Evolutionary conservation across 2,329 filamentous ascomycete genomes (phyloP), one percentile per base, ranked within the genome.

Genomic region (Arthrinium puccinioides): DNA sequence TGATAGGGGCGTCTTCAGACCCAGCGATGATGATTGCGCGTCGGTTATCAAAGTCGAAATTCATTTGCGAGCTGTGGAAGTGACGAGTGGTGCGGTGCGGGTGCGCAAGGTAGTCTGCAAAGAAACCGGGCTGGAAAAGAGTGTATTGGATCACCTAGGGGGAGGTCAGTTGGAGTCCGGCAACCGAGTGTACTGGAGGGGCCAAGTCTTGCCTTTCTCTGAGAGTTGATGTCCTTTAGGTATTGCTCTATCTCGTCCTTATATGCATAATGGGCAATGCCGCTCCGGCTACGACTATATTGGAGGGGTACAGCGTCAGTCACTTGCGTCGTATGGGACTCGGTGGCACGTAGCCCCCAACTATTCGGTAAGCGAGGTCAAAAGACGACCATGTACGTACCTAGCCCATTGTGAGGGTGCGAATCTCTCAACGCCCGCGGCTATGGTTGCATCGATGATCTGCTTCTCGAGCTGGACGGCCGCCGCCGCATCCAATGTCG

Each of bases 401-500:
- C 56, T 56, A 16, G 51, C 58, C 44, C 70, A 84, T 45, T 84
- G 79, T 23, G 72, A 74, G 2, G 78, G 76, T 1, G 80, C 67
- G 50, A 78, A 80, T 7, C 76, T 67, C 45, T 71, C 70, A 5
- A 83, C 77, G 1, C 76, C 74, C 2, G 76, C 76, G 4, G 62
- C 60, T 26, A 79, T 63, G 6, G 74, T 66, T 1, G 77, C 79
- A 39, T 82, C 73, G 36, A 82, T 73, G 32, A 83, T 56, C 21
- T 66, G 67, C 41, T 63, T 66, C 48, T 82, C 76, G 1, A 68
- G 53, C 14, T 53, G 51, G 21, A 61, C 45, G 1, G 48, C 45
- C 4, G 48, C 47, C 36, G 62, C 59, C 0, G 49, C 47, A 3
- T 61, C 49, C 2, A 57, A 42, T n/a, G n/a, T n/a, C 5, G 62